A percentile compares a stretch with the other conserved stretches of the same genome.
Conservation (phyloP, 148 eudicot genomes). For the Heliamphora exappendiculata region DNA sequence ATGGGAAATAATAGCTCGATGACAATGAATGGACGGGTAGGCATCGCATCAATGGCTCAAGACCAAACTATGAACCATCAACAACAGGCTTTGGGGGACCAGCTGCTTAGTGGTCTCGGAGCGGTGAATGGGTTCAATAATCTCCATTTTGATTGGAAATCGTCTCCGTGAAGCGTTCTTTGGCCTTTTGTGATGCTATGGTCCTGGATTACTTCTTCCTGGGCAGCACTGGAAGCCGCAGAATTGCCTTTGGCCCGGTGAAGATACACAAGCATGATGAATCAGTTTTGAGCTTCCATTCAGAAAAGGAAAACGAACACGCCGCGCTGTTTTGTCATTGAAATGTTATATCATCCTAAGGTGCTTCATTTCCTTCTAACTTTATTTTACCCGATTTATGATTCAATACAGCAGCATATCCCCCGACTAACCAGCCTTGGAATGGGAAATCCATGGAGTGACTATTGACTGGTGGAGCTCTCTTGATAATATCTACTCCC, state of each 20-base stretch:
- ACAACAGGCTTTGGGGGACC: conserved; percentile 66
- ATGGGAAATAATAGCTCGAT: conserved; percentile 49
- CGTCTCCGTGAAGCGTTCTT: conserved; percentile 39
- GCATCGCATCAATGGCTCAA: conserved; percentile 39
- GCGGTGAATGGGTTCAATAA: conserved; percentile 60
- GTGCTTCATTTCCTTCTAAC: conserved; percentile 12
- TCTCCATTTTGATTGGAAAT: conserved; percentile 71
- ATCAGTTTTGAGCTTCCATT: conserved; percentile 10
- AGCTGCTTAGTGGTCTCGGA: conserved; percentile 62
- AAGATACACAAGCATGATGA: conserved; percentile 9
- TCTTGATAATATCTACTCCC: conserved; percentile 5
- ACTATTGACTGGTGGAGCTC: conserved; percentile 12
- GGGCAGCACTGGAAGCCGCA: conserved; percentile 1
- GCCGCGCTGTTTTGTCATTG: conserved; percentile 19
- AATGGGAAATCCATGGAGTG: conserved; percentile 6
- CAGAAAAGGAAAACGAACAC: conserved; percentile 13
- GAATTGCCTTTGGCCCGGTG: conserved; percentile 12
- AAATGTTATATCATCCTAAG: conserved; percentile 14
- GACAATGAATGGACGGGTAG: conserved; percentile 70
- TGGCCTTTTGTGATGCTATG: neutral
- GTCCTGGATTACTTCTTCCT: neutral
- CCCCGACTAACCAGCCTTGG: neutral
- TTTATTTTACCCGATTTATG: neutral
- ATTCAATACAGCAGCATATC: conserved; percentile 14
- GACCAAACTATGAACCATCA: conserved; percentile 59